Evolutionary conservation across 169 alveolate species (phyloP).

Genomic region (Toxoplasma gondii): DNA sequence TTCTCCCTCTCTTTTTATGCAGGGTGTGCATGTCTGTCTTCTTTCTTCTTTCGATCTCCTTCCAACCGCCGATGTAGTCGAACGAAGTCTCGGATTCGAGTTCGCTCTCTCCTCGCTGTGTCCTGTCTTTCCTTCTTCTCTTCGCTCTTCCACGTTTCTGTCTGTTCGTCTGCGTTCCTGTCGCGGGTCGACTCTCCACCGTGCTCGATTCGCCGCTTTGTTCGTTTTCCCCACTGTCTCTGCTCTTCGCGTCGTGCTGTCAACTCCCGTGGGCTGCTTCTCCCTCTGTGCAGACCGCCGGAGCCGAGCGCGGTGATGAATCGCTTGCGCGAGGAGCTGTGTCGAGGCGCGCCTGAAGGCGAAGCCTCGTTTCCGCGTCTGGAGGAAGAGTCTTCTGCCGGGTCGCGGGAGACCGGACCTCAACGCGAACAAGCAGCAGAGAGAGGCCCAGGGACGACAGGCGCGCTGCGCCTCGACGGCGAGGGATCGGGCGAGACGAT

Average conservation of each 20-base stretch:
- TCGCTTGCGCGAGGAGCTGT: slow-evolving; percentile 43
- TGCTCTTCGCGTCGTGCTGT: too few relatives aligned
- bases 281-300: slow-evolving; percentile 52
- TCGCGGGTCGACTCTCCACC: background rate
- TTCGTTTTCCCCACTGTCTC: background rate
- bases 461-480: background rate
- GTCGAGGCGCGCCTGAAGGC: background rate
- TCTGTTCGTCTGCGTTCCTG: background rate
- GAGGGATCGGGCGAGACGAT: slow-evolving; percentile 26
- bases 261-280: background rate
- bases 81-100: too few relatives aligned
- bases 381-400: background rate
- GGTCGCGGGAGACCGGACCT: too few relatives aligned
- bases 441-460: background rate
- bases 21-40: too few relatives aligned
- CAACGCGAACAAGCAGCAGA: background rate
- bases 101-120: too few relatives aligned
- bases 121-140: too few relatives aligned
- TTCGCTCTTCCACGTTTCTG: background rate
- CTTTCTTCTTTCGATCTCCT: too few relatives aligned
- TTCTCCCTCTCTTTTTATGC: slow-evolving; percentile 8
- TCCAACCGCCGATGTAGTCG: too few relatives aligned
- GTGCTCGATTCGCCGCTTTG: background rate
- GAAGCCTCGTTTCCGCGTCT: too few relatives aligned
- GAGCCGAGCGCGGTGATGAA: slow-evolving; percentile 60